Percentiles rank a stretch among this genome's conserved stretches.
Evolutionary conservation across 768 basidiomycete genomes (phyloP).

Genomic region (Termitomyces sp.): DNA sequence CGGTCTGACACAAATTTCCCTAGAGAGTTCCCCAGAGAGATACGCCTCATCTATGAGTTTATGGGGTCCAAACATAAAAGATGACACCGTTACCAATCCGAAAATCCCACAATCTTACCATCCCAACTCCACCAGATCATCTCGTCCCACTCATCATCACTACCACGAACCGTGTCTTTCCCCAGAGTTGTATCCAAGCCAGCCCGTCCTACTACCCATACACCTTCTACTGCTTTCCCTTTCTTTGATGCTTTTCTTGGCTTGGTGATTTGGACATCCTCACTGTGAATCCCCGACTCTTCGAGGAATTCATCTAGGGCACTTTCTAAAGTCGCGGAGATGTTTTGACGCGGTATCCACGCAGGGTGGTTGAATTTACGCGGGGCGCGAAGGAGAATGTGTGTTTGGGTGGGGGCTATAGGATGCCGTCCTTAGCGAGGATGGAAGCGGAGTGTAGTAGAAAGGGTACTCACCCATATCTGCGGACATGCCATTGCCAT

Average conservation of each 20-base stretch:
- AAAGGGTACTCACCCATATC: slow-evolving; percentile 27
- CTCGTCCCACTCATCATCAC: slow-evolving; percentile 39
- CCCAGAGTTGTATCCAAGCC: slow-evolving; percentile 19
- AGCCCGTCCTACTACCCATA: slow-evolving; percentile 40
- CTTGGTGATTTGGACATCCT: not conserved
- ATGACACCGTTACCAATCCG: slow-evolving; percentile 38
- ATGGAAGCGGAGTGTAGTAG: not conserved
- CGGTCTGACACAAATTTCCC: too few species aligned
- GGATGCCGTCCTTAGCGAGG: not conserved
- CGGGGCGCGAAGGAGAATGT: slow-evolving; percentile 45
- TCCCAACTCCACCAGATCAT: slow-evolving; percentile 69
- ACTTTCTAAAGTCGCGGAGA: slow-evolving; percentile 35
- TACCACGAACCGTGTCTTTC: slow-evolving; percentile 9
- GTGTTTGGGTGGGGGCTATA: slow-evolving; percentile 45
- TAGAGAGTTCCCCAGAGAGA: too few species aligned
- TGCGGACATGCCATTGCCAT: slow-evolving; percentile 26
- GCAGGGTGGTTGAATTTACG: slow-evolving; percentile 45
- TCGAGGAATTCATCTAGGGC: slow-evolving; percentile 39
- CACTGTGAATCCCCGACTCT: slow-evolving; percentile 28
- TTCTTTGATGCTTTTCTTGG: slow-evolving; percentile 21
- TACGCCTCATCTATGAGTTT: too few species aligned
- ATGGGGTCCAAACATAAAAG: too few species aligned
- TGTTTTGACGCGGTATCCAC: slow-evolving; percentile 47
- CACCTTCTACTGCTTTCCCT: slow-evolving; percentile 39
- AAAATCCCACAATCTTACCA: slow-evolving; percentile 51